Base-by-base conservation (phyloP, 2,329 filamentous ascomycete species). In the Phaeophleospora eucalypticola region DNA sequence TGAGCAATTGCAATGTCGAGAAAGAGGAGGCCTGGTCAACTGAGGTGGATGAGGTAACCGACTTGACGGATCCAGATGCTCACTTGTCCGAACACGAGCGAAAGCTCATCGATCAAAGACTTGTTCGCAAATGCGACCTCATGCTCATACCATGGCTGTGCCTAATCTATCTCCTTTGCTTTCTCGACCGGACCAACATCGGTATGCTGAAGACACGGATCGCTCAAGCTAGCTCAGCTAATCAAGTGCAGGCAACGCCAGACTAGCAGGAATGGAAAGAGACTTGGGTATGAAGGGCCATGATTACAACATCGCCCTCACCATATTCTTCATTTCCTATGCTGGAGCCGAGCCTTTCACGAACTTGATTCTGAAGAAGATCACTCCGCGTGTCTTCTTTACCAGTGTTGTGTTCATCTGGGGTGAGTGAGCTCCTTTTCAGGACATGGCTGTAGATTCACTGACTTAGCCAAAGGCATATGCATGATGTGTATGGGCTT, bases 311-410 rank as follows among this genome's bases (percentile, higher is more conserved):
- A 74, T 79, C 19, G 79, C 83, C 0, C 74, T 95, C 8, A 87
- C 85, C 32, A 84, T 95, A 58, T 95, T 95, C 71, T 95, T 95
- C 70, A 76, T 94, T 43, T 89, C 86, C 1, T 95, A 95, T 65
- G 78, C 87, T 2, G 68, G 89, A 21, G 89, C 88, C 52, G 88
- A 93, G 65, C 82, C 83, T 0, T 58, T 89, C 38, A 89, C 87
- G 50, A 93, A 94, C 64, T 73, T 93, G 37, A 67, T 94, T 19
- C 80, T 94, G 46, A 94, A 93, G 69, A 76, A 76, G 15, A 69
- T 88, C 52, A 78, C 81, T 1, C 89, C 89, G 0, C 87, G 84
- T 35, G 68, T 90, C 48, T 95, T 94, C 52, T 54, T 61, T 42
- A 86, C 89, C 1, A 71, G 78, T 17, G 94, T 93, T 58, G 93